Evolutionary conservation across 352 stramenopile genomes (phyloP), one percentile per base, ranked within the genome.

Genomic region (Paralagenidium karlingii): DNA sequence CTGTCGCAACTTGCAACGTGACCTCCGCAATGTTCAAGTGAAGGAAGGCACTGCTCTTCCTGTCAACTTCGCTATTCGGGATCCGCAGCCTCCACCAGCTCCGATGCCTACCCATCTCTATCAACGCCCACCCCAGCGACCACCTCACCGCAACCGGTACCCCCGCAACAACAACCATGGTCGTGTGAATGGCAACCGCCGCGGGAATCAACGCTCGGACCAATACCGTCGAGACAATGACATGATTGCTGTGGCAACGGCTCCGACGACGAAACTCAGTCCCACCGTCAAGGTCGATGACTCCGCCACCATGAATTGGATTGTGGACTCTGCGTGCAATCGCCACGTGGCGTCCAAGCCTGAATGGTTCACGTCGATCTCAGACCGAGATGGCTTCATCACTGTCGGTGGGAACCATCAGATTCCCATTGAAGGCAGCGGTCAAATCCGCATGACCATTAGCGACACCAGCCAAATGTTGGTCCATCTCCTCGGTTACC

Each of bases 321-420:
- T 33, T 0, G 15, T 49, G 7, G 49, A 58, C 28, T 49, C 37
- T 20, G 41, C 37, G 1, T 56, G 31, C 15, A 52, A 38, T 15
- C 33, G 22, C 20, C 34, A 40, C 11, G 24, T 26, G n/a, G n/a
- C n/a, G n/a, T n/a, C n/a, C n/a, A n/a, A n/a, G n/a, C n/a, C n/a
- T n/a, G n/a, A n/a, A n/a, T 58, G 43, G 44, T 53, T 58, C 19
- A 7, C n/a, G 8, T 24, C 45, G 8, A 45, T 49, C 12, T 5
- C n/a, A 3, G 34, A 24, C 0, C 36, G 31, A 16, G 28, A 24
- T 2, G 38, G 34, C 12, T 47, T 28, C 2, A 53, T 47, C 24
- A 53, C 49, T 1, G 39, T 53, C 24, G 44, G 42, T 3, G 38
- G 43, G 6, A 49, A 49, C 1, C 2, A 47, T 11, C 11, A 45